A percentile compares a stretch with the other conserved stretches of the same genome.
phyloP scores from a whole-genome alignment of 2,329 filamentous ascomycete species.

The Fusarium sp. region DNA sequence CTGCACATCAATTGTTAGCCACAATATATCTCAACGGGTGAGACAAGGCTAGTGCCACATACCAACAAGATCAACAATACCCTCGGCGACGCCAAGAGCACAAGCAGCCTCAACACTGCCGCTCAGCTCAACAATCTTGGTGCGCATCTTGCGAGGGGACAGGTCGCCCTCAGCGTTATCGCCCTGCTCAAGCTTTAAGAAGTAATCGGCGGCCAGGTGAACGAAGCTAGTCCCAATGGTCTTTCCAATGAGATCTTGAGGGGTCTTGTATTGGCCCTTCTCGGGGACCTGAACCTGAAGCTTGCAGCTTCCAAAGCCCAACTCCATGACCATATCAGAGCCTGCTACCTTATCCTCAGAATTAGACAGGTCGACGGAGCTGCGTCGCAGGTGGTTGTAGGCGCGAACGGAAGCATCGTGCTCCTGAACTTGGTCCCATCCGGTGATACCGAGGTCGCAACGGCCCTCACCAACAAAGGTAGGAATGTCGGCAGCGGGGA shows the following conservation, averaged over 20 bases:
- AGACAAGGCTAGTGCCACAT: conserved; percentile 58
- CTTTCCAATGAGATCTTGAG: conserved; percentile 87
- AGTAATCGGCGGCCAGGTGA: conserved; percentile 85
- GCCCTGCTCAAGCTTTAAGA: conserved; percentile 79
- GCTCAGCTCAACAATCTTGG: conserved; percentile 93
- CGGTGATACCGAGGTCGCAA: conserved; percentile 95
- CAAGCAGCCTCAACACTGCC: conserved; percentile 98
- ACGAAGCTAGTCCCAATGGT: conserved; percentile 98
- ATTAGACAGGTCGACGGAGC: conserved; percentile 54
- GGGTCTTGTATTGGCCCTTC: conserved; percentile 79
- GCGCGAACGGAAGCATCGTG: conserved; percentile 78
- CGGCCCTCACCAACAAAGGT: conserved; percentile 96
- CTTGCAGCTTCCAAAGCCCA: conserved; percentile 92
- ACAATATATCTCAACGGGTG: neutral
- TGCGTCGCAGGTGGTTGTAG: conserved; percentile 63
- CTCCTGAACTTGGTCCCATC: conserved; percentile 91
- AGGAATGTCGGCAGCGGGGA: conserved; percentile 96
- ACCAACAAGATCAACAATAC: conserved; percentile 98
- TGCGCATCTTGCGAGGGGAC: conserved; percentile 73
- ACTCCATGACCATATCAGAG: conserved; percentile 89
- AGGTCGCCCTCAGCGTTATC: conserved; percentile 57
- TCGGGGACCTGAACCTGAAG: conserved; percentile 97
- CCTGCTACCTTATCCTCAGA: conserved; percentile 65
- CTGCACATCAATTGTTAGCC: conserved; percentile 61
- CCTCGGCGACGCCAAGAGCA: conserved; percentile 94